These are phyloP conservation scores for Pythium aphanidermatum DNA, from an alignment of 352 stramenopile genomes.

Conservation along the genomic window DNA sequence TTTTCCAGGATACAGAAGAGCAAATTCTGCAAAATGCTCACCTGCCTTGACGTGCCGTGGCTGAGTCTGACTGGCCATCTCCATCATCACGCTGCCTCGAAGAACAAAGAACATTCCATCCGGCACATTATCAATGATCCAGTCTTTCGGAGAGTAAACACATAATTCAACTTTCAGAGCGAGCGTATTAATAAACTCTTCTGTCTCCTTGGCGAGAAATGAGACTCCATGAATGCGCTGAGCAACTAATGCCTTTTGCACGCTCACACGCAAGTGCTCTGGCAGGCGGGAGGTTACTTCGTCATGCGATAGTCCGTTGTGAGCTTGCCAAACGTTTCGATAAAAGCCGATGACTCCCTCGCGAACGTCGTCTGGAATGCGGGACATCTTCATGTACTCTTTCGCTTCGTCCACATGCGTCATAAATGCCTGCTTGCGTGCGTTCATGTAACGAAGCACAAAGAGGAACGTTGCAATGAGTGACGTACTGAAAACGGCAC, in stretches of 20 bases:
- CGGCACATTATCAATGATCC: constrained; percentile 59
- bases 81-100: constrained; percentile 42
- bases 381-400: constrained; percentile 64
- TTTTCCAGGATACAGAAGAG: constrained; percentile 35
- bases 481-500: constrained; percentile 59
- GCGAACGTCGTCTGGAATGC: constrained; percentile 53
- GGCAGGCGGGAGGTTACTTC: constrained; percentile 44
- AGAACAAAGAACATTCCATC: constrained; percentile 68
- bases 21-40: constrained; percentile 50
- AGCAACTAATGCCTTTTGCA: constrained; percentile 46
- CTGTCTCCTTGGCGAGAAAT: constrained; percentile 55
- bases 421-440: constrained; percentile 58
- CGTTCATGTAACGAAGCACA: constrained; percentile 58
- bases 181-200: constrained; percentile 69
- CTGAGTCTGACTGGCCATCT: constrained; percentile 21
- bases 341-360: constrained; percentile 54
- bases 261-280: constrained; percentile 47
- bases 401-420: constrained; percentile 60
- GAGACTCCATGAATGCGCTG: constrained; percentile 55
- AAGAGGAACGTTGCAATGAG: constrained; percentile 69
- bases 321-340: constrained; percentile 49
- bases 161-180: constrained; percentile 39
- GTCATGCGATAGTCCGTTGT: constrained; percentile 39
- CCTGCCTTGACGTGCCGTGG: constrained; percentile 32
- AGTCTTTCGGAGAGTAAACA: constrained; percentile 62